Evolutionary conservation across 2,329 filamentous ascomycete species (phyloP).

Genomic region (Alternaria sp.): DNA sequence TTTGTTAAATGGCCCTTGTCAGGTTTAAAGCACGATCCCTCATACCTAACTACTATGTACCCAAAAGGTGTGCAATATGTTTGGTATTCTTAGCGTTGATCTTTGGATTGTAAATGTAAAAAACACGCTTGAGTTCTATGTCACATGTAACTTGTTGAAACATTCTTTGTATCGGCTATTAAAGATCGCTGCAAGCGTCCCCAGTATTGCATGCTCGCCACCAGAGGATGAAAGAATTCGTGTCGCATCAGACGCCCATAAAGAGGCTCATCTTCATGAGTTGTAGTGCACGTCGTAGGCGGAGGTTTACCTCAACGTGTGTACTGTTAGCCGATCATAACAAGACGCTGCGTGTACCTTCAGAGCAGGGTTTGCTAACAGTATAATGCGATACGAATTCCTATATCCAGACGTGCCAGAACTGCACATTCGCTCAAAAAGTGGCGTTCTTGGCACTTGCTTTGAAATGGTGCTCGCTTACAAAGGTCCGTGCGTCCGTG

Average conservation of each 20-base stretch:
- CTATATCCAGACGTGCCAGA: no score
- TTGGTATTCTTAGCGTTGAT: not conserved
- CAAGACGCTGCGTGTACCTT: no score
- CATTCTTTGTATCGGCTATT: constrained; percentile 1
- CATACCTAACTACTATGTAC: not conserved
- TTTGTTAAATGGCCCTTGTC: not conserved
- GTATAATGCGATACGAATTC: not conserved
- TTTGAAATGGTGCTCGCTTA: constrained; percentile 25
- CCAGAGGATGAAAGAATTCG: not conserved
- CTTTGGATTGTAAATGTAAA: not conserved
- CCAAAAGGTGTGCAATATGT: not conserved
- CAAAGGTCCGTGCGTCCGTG: constrained; percentile 9
- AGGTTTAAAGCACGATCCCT: no score
- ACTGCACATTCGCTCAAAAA: not conserved
- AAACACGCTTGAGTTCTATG: not conserved
- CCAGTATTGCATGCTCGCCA: constrained; percentile 8
- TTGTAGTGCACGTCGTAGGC: not conserved
- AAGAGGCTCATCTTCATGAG: not conserved
- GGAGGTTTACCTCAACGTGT: no score
- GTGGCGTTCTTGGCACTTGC: constrained; percentile 5
- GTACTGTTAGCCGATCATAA: no score
- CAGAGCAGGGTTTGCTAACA: not conserved
- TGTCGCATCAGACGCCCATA: no score
- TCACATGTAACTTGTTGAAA: not conserved
- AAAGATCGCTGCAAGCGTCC: not conserved